These are phyloP conservation scores for Claviceps purpurea DNA, from an alignment of 2,329 filamentous ascomycete species.

Conservation along the genomic window DNA sequence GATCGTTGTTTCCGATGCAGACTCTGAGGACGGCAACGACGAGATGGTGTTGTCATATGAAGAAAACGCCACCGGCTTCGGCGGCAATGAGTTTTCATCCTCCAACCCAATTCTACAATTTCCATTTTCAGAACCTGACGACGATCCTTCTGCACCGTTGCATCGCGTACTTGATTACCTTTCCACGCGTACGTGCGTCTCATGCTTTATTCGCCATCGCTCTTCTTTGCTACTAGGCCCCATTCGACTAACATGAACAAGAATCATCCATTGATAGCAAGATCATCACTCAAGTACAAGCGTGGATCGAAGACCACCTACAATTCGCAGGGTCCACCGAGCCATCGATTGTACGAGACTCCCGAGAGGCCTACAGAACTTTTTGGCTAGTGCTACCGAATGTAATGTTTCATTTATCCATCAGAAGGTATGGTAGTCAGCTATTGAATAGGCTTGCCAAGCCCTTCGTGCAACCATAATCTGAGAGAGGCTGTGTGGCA, in stretches of 20 bases:
- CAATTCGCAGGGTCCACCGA: conserved; percentile 23
- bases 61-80: conserved; percentile 16
- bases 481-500: background rate
- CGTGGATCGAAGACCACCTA: conserved; percentile 39
- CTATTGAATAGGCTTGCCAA: background rate
- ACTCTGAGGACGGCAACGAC: conserved; percentile 12
- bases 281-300: conserved; percentile 29
- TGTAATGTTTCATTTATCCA: conserved; percentile 23
- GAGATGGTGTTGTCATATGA: conserved; percentile 19
- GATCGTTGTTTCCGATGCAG: conserved; percentile 23
- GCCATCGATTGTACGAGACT: conserved; percentile 24
- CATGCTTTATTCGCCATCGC: background rate
- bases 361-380: conserved; percentile 27
- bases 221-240: background rate
- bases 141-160: conserved; percentile 19
- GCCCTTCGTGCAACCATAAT: background rate
- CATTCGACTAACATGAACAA: conserved; percentile 10
- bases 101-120: conserved; percentile 32
- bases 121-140: conserved; percentile 27
- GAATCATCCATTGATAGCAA: conserved; percentile 30
- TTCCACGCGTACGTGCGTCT: conserved; percentile 14
- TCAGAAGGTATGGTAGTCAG: conserved; percentile 25
- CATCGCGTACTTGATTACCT: conserved; percentile 25
- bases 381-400: conserved; percentile 43
- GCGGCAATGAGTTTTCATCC: conserved; percentile 11